Percentiles rank a stretch among this genome's conserved stretches.
phyloP scores from a whole-genome alignment of 352 stramenopile genomes.

The Aphanomyces invadans region DNA sequence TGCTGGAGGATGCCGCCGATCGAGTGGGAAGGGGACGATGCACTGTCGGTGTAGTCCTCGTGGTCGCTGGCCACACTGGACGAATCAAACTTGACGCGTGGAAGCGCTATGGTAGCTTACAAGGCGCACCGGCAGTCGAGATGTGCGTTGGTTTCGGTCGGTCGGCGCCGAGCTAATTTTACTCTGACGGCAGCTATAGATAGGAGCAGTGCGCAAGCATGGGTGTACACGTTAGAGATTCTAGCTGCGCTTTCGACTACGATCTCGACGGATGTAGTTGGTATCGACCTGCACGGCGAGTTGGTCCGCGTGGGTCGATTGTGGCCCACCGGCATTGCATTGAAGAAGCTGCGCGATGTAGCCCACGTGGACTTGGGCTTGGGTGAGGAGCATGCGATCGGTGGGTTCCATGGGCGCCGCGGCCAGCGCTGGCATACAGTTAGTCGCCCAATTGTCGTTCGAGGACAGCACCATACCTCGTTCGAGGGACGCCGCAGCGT shows the following conservation, averaged over 20 bases:
- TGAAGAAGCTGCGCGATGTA: neutral
- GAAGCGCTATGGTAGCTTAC: conserved; percentile 19
- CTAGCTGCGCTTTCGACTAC: neutral
- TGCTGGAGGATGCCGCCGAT: neutral
- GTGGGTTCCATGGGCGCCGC: too few relatives aligned
- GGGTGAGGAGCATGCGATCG: neutral
- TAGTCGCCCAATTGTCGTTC: too few relatives aligned
- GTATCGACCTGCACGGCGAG: neutral
- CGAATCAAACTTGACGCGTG: conserved; percentile 25
- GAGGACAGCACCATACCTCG: neutral
- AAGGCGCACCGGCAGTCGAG: neutral
- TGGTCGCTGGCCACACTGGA: neutral
- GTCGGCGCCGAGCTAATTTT: too few relatives aligned
- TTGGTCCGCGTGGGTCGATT: neutral
- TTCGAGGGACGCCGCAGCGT: neutral
- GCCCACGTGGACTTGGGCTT: neutral
- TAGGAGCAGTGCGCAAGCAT: too few relatives aligned
- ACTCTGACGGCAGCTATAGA: too few relatives aligned
- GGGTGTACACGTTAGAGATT: too few relatives aligned
- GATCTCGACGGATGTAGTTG: neutral
- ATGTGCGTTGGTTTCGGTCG: neutral
- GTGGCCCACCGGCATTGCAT: neutral
- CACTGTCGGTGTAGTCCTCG: neutral
- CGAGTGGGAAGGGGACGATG: neutral
- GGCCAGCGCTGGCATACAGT: too few relatives aligned